These are phyloP conservation scores for Xylaria intraflava DNA, from an alignment of 495 filamentous ascomycete genomes.

Conservation along the genomic window DNA sequence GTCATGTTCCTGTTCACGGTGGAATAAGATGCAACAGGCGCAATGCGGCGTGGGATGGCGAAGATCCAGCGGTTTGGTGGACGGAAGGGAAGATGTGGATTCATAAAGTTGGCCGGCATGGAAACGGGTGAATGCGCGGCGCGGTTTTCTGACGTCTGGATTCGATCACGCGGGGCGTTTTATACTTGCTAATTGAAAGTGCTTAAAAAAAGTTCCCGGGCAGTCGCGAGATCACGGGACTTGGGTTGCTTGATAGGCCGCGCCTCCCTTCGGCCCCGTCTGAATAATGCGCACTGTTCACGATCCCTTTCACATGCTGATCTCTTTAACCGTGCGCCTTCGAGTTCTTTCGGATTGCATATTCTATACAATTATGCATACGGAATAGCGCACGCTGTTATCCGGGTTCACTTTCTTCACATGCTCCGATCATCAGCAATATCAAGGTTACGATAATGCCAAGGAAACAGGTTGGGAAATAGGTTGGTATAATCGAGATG, in stretches of 20 bases:
- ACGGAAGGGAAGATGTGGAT: neutral
- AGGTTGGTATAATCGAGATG: neutral
- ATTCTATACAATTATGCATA: too few species aligned
- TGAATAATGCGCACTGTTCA: too few species aligned
- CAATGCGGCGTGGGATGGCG: neutral
- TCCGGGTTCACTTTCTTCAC: too few species aligned
- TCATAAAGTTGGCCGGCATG: neutral
- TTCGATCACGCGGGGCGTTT: neutral
- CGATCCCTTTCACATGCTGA: too few species aligned
- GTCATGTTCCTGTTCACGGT: neutral
- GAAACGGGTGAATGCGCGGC: neutral
- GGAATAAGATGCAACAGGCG: neutral
- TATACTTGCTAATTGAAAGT: neutral
- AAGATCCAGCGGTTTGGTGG: neutral
- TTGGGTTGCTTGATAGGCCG: neutral
- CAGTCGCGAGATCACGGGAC: slow-evolving; percentile 15
- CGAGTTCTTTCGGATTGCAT: too few species aligned
- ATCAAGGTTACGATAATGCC: too few species aligned
- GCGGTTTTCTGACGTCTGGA: neutral
- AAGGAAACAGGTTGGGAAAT: neutral
- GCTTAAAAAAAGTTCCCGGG: neutral
- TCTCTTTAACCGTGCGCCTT: too few species aligned
- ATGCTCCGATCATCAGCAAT: too few species aligned
- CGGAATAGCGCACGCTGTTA: too few species aligned
- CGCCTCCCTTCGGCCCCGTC: too few species aligned